Evolutionary conservation across 2,329 filamentous ascomycete genomes (phyloP), one percentile per base, ranked within the genome.

Genomic region (Mycosphaerella sp.): DNA sequence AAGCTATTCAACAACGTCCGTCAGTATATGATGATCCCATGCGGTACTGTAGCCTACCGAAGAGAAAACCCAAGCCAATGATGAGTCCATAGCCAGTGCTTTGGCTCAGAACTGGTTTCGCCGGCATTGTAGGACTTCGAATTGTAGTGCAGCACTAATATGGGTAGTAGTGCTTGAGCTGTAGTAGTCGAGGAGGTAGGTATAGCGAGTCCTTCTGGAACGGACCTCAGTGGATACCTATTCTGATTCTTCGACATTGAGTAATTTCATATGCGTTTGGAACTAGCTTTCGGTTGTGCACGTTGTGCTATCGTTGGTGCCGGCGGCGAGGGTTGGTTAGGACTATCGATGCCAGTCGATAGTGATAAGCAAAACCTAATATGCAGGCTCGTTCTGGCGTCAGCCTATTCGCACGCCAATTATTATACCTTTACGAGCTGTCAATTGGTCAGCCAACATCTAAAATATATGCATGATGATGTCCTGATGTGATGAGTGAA

Each of bases 21-120:
- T n/a, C 10, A 38, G 34, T 38, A n/a, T 11, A 11, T 38, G 34
- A 38, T 38, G 10, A 38, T 10, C 3, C 12, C 34, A 7, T 11
- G 34, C 34, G 8, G 34, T 38, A 11, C 12, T 38, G 34, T 4
- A 12, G 29, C 48, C 23, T 40, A 51, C 48, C 48, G 23, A 51
- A 51, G 11, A 51, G 48, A 23, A 51, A 45, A 3, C 86, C 86
- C 14, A 89, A 70, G 14, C 86, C 86, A 32, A 90, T 73, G 43
- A 90, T 81, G 60, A 90, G 83, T 64, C 85, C 86, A 78, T 89
- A 90, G 62, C 86, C 86, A 57, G 83, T 64, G 21, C 64, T 64
- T 11, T 62, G 59, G 34, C 53, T 51, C 31, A 58, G 56, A 11
- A 51, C 48, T 44, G 48, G 48, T 14, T 32, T 43, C 5, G 39